Conservation (phyloP, 2,329 filamentous ascomycete genomes). For the Pestalotiopsis sp. region DNA sequence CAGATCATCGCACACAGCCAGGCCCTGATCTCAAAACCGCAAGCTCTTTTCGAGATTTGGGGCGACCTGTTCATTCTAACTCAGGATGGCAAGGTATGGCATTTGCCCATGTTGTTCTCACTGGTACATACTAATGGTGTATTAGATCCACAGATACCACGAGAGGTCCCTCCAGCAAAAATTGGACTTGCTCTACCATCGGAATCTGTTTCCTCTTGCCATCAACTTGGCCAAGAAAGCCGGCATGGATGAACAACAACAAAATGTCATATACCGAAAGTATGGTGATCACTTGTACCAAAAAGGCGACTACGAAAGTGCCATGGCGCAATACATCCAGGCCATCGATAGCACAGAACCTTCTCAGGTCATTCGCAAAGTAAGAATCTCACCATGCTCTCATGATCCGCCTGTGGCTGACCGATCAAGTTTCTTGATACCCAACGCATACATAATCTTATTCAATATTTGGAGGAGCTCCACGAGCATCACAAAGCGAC, state of each 20-base stretch:
- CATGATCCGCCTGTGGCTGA: conserved; percentile 27
- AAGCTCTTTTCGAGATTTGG: conserved; percentile 84
- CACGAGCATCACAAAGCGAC: conserved; percentile 94
- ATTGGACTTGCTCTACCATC: conserved; percentile 89
- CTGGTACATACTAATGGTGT: conserved; percentile 21
- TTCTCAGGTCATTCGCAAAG: conserved; percentile 93
- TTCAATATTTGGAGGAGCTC: conserved; percentile 94
- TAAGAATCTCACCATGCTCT: conserved; percentile 32
- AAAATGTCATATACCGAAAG: conserved; percentile 88
- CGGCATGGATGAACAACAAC: conserved; percentile 76
- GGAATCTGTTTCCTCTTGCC: conserved; percentile 88
- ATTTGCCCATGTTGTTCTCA: background rate
- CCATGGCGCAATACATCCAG: conserved; percentile 98
- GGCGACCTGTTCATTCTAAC: conserved; percentile 89
- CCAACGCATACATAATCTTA: conserved; percentile 95
- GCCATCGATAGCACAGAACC: conserved; percentile 96
- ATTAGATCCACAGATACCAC: conserved; percentile 79
- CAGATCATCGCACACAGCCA: conserved; percentile 90
- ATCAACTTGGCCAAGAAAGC: conserved; percentile 92
- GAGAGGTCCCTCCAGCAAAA: conserved; percentile 90
- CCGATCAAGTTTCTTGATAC: conserved; percentile 80
- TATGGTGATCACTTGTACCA: conserved; percentile 95
- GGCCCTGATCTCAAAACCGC: conserved; percentile 77
- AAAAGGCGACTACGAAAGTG: conserved; percentile 92
- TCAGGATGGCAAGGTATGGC: conserved; percentile 81